These are phyloP conservation scores for Prunella vulgaris DNA, from an alignment of 257 asterid species.

Conservation along the genomic window DNA sequence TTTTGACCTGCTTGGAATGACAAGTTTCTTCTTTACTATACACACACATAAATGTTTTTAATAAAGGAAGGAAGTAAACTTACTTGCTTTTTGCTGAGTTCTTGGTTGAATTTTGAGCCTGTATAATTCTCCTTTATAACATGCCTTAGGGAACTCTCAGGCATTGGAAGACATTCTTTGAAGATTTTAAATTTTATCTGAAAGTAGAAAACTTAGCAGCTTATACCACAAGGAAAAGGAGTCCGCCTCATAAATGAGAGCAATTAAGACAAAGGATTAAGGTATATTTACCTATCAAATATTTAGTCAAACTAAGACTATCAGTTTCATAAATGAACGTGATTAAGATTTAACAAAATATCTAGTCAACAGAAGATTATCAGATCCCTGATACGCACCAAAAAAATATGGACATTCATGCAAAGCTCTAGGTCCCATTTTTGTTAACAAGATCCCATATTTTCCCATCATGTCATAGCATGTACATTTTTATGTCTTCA, in stretches of 20 bases:
- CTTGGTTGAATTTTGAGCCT: slow-evolving; percentile 63
- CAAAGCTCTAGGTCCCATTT: not conserved
- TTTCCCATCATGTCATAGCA: not conserved
- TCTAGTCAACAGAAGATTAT: slow-evolving; percentile 1
- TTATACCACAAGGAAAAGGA: slow-evolving; percentile 11
- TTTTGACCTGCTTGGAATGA: slow-evolving; percentile 40
- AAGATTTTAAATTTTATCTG: slow-evolving; percentile 65
- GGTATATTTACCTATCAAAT: not conserved
- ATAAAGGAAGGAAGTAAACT: slow-evolving; percentile 15
- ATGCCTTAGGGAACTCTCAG: slow-evolving; percentile 47
- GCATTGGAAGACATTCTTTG: slow-evolving; percentile 70
- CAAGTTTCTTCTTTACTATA: not conserved
- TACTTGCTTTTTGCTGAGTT: slow-evolving; percentile 62
- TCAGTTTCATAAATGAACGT: not conserved
- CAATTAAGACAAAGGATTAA: not conserved
- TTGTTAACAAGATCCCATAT: not conserved
- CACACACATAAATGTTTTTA: not conserved
- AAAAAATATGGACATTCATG: not conserved
- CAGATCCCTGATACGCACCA: not conserved
- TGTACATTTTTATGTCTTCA: not conserved
- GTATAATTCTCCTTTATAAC: slow-evolving; percentile 54
- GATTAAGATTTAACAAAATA: not conserved
- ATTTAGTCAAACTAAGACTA: slow-evolving; percentile 9
- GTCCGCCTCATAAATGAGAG: not conserved
- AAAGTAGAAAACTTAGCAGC: slow-evolving; percentile 20